A percentile compares a stretch with the other conserved stretches of the same genome.
phyloP scores from a whole-genome alignment of 306 rosid species.

The Vigna nakashimae region DNA sequence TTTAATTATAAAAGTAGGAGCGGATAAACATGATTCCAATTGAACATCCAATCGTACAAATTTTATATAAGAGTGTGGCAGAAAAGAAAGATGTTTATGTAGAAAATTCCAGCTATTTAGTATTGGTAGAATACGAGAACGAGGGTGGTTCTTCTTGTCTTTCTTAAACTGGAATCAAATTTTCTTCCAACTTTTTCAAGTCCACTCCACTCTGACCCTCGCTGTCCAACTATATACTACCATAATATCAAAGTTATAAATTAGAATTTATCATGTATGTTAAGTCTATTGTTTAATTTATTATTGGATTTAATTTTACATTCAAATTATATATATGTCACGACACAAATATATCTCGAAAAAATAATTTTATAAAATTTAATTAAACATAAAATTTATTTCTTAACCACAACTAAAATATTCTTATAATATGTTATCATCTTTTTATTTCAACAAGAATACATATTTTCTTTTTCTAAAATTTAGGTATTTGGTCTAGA shows the following conservation, averaged over 20 bases:
- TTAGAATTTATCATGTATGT: too few relatives aligned
- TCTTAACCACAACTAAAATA: too few relatives aligned
- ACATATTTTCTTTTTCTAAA: background rate
- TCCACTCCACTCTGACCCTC: conserved; percentile 25
- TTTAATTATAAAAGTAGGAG: conserved; percentile 40
- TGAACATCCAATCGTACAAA: conserved; percentile 48
- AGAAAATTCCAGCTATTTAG: conserved; percentile 58
- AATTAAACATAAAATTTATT: too few relatives aligned
- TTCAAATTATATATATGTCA: too few relatives aligned
- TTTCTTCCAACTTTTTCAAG: conserved; percentile 42
- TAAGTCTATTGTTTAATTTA: too few relatives aligned
- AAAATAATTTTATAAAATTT: too few relatives aligned
- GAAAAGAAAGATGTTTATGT: conserved; percentile 44
- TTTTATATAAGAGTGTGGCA: conserved; percentile 47
- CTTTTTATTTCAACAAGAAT: too few relatives aligned
- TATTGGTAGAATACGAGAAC: conserved; percentile 60
- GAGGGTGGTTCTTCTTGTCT: conserved; percentile 83
- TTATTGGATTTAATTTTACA: too few relatives aligned
- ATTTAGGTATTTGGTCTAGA: too few relatives aligned
- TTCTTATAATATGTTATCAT: too few relatives aligned
- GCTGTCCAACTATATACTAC: background rate
- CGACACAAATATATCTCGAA: too few relatives aligned
- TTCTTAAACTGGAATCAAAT: conserved; percentile 63
- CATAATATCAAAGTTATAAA: background rate
- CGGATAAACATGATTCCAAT: conserved; percentile 56